These are phyloP conservation scores for Penicillium macrosclerotiorum DNA, from an alignment of 495 filamentous ascomycete species.

Conservation along the genomic window DNA sequence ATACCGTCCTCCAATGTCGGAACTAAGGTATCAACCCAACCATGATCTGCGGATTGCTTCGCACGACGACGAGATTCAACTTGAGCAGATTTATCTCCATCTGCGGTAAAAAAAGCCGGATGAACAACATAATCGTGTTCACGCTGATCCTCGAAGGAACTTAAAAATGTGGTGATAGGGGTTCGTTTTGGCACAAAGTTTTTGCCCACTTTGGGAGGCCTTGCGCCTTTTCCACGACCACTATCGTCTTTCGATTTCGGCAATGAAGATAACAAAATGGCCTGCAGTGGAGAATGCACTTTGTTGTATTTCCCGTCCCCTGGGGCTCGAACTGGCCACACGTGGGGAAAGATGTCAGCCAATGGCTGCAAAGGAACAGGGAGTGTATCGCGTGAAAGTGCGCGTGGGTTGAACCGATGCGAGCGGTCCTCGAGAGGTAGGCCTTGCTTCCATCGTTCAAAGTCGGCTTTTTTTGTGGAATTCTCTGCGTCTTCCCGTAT, in stretches of 20 bases:
- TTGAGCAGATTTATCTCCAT: slow-evolving; percentile 41
- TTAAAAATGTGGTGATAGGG: slow-evolving; percentile 72
- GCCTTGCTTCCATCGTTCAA: slow-evolving; percentile 42
- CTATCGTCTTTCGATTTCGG: slow-evolving; percentile 57
- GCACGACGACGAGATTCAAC: slow-evolving; percentile 43
- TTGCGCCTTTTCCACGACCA: slow-evolving; percentile 51
- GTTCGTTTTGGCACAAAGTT: slow-evolving; percentile 68
- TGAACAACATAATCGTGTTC: slow-evolving; percentile 82
- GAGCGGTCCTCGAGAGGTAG: slow-evolving; percentile 41
- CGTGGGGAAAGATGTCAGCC: slow-evolving; percentile 76
- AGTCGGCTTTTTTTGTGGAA: slow-evolving; percentile 36
- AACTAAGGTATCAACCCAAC: slow-evolving; percentile 83
- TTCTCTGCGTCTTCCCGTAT: slow-evolving; percentile 19
- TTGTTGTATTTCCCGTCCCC: slow-evolving; percentile 77
- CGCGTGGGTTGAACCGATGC: slow-evolving; percentile 67
- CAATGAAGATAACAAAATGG: slow-evolving; percentile 71
- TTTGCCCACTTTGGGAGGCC: slow-evolving; percentile 55
- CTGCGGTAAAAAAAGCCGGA: slow-evolving; percentile 58
- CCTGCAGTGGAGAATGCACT: slow-evolving; percentile 79
- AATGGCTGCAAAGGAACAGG: slow-evolving; percentile 65
- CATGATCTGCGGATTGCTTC: slow-evolving; percentile 52
- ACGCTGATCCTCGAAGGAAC: slow-evolving; percentile 65
- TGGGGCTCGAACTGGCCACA: slow-evolving; percentile 85
- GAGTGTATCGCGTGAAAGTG: slow-evolving; percentile 58
- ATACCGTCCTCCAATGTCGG: slow-evolving; percentile 61